phyloP scores from a whole-genome alignment of 2,329 filamentous ascomycete genomes.

The Myriosclerotinia duriaeana region DNA sequence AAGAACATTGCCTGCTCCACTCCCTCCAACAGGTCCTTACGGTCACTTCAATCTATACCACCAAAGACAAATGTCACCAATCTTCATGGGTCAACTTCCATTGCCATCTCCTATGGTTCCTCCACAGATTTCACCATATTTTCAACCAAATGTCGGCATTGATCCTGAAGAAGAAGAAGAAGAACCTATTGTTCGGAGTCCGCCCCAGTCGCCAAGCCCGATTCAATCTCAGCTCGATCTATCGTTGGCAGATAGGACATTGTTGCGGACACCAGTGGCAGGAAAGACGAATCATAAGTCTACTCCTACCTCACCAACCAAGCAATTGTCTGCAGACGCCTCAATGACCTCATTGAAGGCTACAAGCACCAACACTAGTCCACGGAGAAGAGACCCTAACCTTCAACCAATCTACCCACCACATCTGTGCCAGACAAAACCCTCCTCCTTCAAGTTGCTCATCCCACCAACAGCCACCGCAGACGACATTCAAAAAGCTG shows the following conservation, averaged over 20 bases:
- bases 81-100: not conserved
- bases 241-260: not conserved
- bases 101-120: not conserved
- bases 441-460: not conserved
- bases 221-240: not conserved
- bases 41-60: not conserved
- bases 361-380: conserved; percentile 8
- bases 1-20: not conserved
- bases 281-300: conserved; percentile 12
- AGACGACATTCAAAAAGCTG: not conserved
- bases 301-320: conserved; percentile 5
- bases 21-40: not conserved
- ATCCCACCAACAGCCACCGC: not conserved
- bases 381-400: not conserved
- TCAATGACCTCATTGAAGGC: not conserved
- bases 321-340: not conserved
- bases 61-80: not conserved
- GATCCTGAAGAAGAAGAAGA: not conserved
- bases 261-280: not conserved
- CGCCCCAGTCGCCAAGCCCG: not conserved
- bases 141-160: not conserved
- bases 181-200: not conserved
- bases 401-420: no score
- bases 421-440: not conserved
- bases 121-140: not conserved